Evolutionary conservation across 177 flowering plant species (phyloP).

Genomic region (Vitis hybrid): DNA sequence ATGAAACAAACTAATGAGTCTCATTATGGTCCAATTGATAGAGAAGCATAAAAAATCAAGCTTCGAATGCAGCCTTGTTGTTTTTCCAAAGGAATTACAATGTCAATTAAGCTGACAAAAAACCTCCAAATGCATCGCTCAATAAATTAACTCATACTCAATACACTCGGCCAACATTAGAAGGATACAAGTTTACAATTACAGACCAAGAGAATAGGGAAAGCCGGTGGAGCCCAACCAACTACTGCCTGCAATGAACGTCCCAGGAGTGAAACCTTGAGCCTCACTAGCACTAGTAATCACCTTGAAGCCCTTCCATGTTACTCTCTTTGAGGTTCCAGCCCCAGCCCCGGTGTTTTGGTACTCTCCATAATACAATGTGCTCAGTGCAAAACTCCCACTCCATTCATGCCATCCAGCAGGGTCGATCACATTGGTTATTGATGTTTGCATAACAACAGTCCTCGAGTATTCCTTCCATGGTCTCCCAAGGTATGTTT

Average conservation of each 20-base stretch:
- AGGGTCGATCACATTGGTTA: slow-evolving; percentile 52
- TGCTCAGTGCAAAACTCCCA: slow-evolving; percentile 53
- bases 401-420: slow-evolving; percentile 81
- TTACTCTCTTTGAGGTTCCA: slow-evolving; percentile 54
- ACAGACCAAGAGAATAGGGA: slow-evolving; percentile 64
- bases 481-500: slow-evolving; percentile 78
- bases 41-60: too few relatives aligned
- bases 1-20: too few relatives aligned
- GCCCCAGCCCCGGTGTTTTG: slow-evolving; percentile 75
- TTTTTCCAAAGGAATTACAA: too few relatives aligned
- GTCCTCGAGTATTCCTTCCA: slow-evolving; percentile 87
- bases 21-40: too few relatives aligned
- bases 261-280: slow-evolving; percentile 40
- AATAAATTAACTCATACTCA: not conserved
- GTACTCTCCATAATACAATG: slow-evolving; percentile 69
- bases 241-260: slow-evolving; percentile 51
- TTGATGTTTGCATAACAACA: slow-evolving; percentile 56
- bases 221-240: slow-evolving; percentile 70
- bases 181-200: not conserved
- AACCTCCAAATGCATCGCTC: too few relatives aligned
- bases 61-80: too few relatives aligned
- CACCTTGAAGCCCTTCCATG: slow-evolving; percentile 66
- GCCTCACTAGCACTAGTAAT: slow-evolving; percentile 57
- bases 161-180: not conserved
- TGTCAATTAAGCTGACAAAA: too few relatives aligned